Percentiles rank a stretch among this genome's conserved stretches.
These are phyloP conservation scores for Podospora fimiseda DNA, from an alignment of 495 filamentous ascomycete species.

Conservation along the genomic window DNA sequence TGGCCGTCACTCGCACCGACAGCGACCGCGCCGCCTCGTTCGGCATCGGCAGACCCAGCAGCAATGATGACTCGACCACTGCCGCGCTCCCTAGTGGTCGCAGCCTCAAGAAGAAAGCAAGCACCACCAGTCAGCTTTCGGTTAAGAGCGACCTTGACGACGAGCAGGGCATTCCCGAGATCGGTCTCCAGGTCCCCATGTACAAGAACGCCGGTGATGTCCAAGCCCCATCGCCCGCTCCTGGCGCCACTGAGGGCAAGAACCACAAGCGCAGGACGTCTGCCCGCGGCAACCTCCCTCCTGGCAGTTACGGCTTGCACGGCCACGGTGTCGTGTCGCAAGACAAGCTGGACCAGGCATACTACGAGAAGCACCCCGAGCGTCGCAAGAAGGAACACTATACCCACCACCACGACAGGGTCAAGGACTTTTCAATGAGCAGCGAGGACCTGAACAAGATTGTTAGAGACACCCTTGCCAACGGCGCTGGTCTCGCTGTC, in stretches of 20 bases:
- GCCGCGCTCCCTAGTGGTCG: conserved; percentile 24
- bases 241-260: conserved; percentile 45
- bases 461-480: conserved; percentile 63
- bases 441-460: conserved; percentile 89
- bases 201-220: conserved; percentile 91
- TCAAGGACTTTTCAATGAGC: conserved; percentile 80
- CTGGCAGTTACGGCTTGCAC: conserved; percentile 80
- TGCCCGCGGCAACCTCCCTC: conserved; percentile 49
- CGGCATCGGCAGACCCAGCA: conserved; percentile 64
- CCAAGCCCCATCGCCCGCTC: conserved; percentile 85
- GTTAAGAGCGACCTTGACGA: conserved; percentile 49
- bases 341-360: conserved; percentile 77
- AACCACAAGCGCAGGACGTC: conserved; percentile 58
- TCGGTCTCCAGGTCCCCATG: conserved; percentile 88
- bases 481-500: conserved; percentile 60
- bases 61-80: conserved; percentile 35
- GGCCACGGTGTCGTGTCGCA: conserved; percentile 65
- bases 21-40: conserved; percentile 74
- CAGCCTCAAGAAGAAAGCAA: conserved; percentile 58
- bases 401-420: conserved; percentile 49
- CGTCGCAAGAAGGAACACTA: conserved; percentile 61
- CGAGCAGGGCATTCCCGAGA: conserved; percentile 84
- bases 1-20: conserved; percentile 81
- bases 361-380: conserved; percentile 87
- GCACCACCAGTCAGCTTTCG: conserved; percentile 49